Percentiles rank a stretch among this genome's conserved stretches.
These are phyloP conservation scores for Coemansia sp. DNA, from an alignment of 192 early-diverging fungal species.

Conservation along the genomic window DNA sequence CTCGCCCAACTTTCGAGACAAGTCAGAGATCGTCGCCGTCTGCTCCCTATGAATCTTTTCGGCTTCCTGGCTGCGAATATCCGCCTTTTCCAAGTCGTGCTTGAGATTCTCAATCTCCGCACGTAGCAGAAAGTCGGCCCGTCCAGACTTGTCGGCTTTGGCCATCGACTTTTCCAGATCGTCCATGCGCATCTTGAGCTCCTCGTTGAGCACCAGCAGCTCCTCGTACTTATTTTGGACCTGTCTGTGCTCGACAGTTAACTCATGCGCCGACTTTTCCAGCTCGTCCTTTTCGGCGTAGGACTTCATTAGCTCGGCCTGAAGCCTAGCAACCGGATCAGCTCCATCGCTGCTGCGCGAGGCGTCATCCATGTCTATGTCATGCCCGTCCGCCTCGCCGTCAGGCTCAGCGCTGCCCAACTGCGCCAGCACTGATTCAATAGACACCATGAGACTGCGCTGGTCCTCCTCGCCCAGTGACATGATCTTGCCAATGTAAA, in stretches of 20 bases:
- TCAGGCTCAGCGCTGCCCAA: constrained; percentile 48
- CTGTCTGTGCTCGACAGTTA: constrained; percentile 58
- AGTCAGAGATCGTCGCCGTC: constrained; percentile 62
- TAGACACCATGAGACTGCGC: constrained; percentile 85
- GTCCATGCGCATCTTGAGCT: constrained; percentile 69
- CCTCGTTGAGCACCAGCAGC: constrained; percentile 69
- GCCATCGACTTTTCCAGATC: constrained; percentile 80
- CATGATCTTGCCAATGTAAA: constrained; percentile 86
- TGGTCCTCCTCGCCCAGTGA: constrained; percentile 70
- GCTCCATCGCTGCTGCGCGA: constrained; percentile 22
- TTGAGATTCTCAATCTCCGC: constrained; percentile 88
- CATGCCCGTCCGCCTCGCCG: constrained; percentile 36
- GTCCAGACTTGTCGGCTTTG: constrained; percentile 72
- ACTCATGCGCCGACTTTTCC: constrained; percentile 55
- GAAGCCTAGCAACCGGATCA: constrained; percentile 50
- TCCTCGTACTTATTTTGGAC: constrained; percentile 65
- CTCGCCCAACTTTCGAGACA: constrained; percentile 66
- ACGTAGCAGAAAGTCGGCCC: constrained; percentile 81
- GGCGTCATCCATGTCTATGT: constrained; percentile 43
- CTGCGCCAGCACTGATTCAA: constrained; percentile 67
- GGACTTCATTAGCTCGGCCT: constrained; percentile 57
- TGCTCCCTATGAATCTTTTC: constrained; percentile 68
- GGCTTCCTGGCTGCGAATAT: constrained; percentile 70
- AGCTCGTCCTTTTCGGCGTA: constrained; percentile 65
- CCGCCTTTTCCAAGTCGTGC: constrained; percentile 82